Evolutionary conservation across 495 filamentous ascomycete genomes (phyloP).

Genomic region (Aspergillus nanangensis): DNA sequence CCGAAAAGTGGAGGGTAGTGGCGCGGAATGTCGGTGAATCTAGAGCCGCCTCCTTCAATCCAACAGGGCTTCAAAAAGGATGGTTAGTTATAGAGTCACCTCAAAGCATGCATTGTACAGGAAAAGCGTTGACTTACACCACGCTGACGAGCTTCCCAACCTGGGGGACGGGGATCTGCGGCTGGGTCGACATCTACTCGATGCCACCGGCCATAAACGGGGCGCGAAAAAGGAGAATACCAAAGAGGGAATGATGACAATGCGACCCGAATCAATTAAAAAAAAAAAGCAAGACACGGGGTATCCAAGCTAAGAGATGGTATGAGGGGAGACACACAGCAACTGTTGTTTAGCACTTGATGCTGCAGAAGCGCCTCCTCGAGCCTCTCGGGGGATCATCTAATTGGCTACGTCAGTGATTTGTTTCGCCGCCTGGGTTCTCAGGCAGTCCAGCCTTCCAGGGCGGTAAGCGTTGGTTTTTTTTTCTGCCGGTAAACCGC

Average conservation of each 20-base stretch:
- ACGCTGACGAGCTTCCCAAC: conserved; percentile 53
- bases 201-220: conserved; percentile 38
- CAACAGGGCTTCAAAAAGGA: conserved; percentile 60
- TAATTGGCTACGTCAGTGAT: conserved; percentile 43
- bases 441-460: conserved; percentile 11
- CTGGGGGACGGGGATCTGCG: conserved; percentile 40
- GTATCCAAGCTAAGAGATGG: conserved; percentile 5
- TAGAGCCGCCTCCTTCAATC: conserved; percentile 88
- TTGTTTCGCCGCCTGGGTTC: conserved; percentile 11
- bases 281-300: conserved; percentile 4
- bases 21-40: conserved; percentile 95
- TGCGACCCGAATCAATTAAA: neutral
- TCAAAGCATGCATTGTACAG: neutral
- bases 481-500: conserved; percentile 20
- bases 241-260: conserved; percentile 4
- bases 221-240: conserved; percentile 17
- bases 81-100: conserved; percentile 12
- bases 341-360: conserved; percentile 8
- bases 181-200: conserved; percentile 45
- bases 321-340: conserved; percentile 12
- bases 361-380: conserved; percentile 14
- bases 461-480: conserved; percentile 13
- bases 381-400: conserved; percentile 18
- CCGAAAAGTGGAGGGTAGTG: conserved; percentile 79
- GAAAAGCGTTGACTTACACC: conserved; percentile 35